Base-by-base conservation (phyloP, 106 monocot genomes). In the Dendrobium chrysotoxum region DNA sequence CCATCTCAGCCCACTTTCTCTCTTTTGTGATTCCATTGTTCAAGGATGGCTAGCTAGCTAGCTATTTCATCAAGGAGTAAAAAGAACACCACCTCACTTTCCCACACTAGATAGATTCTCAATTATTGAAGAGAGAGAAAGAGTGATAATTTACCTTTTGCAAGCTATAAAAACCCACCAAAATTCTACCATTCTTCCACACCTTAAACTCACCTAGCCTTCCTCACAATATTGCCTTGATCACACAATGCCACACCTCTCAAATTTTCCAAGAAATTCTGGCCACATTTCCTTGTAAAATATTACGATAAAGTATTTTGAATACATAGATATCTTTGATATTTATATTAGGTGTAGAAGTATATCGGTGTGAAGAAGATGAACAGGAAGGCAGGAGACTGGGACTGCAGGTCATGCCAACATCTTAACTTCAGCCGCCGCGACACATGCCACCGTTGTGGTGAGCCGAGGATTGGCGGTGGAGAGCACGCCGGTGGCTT, bases 361-460 rank as follows among this genome's bases (percentile, higher is more conserved):
- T 35, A 3, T 35, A 35, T 35, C 35, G 35, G 35, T 35, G 35
- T 12, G 16, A 42, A 42, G 30, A 87, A 82, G 88, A 96, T 93
- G 96, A 96, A 90, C 82, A 88, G 91, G 88, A 96, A 96, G 86
- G 91, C 93, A 28, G 96, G 96, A 44, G 96, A 96, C 84, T 96
- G 96, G 96, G 86, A 93, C 91, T 96, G 96, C 85, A 82, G 81
- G 77, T 87, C 87, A 28, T 96, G 96, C 96, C 85, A 87, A 80
- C 85, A 96, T 84, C 91, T 96, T 80, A 96, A 96, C 91, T 96
- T 96, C 88, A 88, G 91, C 88, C 93, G 96, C 50, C 87, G 96
- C 0, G 96, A 96, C 77, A 86, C 85, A 11, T 96, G 96, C 88
- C 96, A 96, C 81, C 84, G 88, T 15, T 96, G 96, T 72, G 78